Percentiles rank a stretch among this genome's conserved stretches.
Evolutionary conservation across 495 filamentous ascomycete genomes (phyloP).

Genomic region (Penicillium paxilli): DNA sequence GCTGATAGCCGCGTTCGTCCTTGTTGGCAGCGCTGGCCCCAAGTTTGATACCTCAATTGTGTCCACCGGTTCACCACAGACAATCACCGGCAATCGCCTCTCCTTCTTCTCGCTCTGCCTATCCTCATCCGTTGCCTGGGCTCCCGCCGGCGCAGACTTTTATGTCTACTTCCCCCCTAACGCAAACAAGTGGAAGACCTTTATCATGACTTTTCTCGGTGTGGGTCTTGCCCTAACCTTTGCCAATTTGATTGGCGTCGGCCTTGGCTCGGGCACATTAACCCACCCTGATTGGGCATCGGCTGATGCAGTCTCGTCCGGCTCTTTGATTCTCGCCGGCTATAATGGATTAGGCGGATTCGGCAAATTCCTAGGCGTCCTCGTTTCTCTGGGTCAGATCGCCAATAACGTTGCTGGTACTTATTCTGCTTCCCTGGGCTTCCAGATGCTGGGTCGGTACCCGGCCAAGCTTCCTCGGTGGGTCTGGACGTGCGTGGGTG

Average conservation of each 20-base stretch:
- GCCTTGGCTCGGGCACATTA: slow-evolving; percentile 58
- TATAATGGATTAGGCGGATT: slow-evolving; percentile 58
- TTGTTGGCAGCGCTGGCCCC: slow-evolving; percentile 60
- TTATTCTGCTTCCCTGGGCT: slow-evolving; percentile 60
- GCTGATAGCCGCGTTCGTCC: slow-evolving; percentile 55
- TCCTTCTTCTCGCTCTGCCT: slow-evolving; percentile 65
- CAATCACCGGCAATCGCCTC: slow-evolving; percentile 51
- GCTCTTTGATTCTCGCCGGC: slow-evolving; percentile 61
- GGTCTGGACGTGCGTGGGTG: slow-evolving; percentile 49
- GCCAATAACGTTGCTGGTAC: slow-evolving; percentile 65
- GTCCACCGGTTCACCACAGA: slow-evolving; percentile 28
- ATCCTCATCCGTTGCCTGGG: slow-evolving; percentile 52
- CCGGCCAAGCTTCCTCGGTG: slow-evolving; percentile 47
- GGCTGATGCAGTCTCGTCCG: slow-evolving; percentile 56
- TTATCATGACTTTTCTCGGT: slow-evolving; percentile 45
- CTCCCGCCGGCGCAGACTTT: slow-evolving; percentile 49
- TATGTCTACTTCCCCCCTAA: slow-evolving; percentile 53
- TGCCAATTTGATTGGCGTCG: slow-evolving; percentile 63
- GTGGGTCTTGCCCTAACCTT: slow-evolving; percentile 50
- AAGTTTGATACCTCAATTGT: slow-evolving; percentile 50
- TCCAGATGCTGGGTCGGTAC: slow-evolving; percentile 53
- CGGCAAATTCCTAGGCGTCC: slow-evolving; percentile 62
- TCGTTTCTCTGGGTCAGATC: slow-evolving; percentile 63
- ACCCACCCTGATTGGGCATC: slow-evolving; percentile 48
- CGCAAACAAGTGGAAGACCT: slow-evolving; percentile 38